These are phyloP conservation scores for Selaginella moellendorffii DNA, from an alignment of 75 land plant species.

Conservation along the genomic window DNA sequence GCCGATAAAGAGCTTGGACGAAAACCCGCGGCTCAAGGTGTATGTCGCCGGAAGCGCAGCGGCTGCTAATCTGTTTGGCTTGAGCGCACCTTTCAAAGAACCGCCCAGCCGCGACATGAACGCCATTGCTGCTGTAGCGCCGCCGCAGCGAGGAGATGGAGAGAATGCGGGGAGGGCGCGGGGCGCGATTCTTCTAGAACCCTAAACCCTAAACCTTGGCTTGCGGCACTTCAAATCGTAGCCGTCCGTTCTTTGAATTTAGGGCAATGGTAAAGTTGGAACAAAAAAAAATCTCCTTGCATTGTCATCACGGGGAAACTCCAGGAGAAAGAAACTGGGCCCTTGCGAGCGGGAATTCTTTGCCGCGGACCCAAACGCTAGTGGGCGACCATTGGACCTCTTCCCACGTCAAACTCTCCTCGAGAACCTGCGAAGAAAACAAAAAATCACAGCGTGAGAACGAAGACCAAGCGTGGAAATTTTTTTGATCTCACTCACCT, in stretches of 20 bases:
- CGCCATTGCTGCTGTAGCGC: not conserved
- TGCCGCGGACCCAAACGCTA: slow-evolving; percentile 75
- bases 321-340: slow-evolving; percentile 61
- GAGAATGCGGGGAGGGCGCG: no score
- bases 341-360: slow-evolving; percentile 57
- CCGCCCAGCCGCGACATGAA: not conserved
- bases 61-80: not conserved
- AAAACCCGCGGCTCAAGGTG: not conserved
- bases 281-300: no score
- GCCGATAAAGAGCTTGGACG: not conserved
- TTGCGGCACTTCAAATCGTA: no score
- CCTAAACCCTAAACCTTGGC: no score
- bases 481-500: no score
- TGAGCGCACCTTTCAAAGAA: not conserved
- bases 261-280: no score
- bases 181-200: no score
- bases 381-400: slow-evolving; percentile 85
- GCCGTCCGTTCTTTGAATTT: no score
- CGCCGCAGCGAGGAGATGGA: no score
- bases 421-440: slow-evolving; percentile 35
- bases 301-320: no score
- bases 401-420: slow-evolving; percentile 73
- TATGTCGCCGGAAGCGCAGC: not conserved
- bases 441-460: no score
- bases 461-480: no score